Base-by-base conservation (phyloP, 176 grass and related monocot species). In the Triticum monococcum region DNA sequence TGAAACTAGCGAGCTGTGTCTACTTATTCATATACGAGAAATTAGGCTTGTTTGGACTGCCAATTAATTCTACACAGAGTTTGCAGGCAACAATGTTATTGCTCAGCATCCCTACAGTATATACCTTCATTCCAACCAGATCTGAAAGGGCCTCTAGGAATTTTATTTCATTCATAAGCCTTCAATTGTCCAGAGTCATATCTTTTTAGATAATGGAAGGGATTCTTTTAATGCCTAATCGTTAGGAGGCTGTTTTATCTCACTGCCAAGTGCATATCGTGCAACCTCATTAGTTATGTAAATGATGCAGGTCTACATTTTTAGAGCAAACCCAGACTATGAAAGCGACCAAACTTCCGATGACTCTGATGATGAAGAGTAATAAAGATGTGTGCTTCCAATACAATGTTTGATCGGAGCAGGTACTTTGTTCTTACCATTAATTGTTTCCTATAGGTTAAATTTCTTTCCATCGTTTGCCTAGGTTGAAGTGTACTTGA, bases 261-360 rank as follows among this genome's bases (percentile, higher is more conserved):
- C 74, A 56, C 45, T 66, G 17, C 76, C 81, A 38, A 85, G 54
- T 22, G 18, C 54, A 22, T 57, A 57, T 57, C 5, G 7, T 57
- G 17, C 17, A 59, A 22, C 18, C 7, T 12, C 72, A 59, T 75
- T 11, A 22, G 18, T 32, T 75, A 65, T 60, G 41, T 12, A 18
- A 81, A 89, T 81, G 45, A 20, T 89, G 26, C 84, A 95, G 91
- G 89, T 95, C 64, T 95, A 93, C 71, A 97, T 97, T 87, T 83
- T 93, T 23, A 88, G 92, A 68, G 90, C 81, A 59, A 93, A 83
- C 35, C 86, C 89, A 35, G 93, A 93, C 65, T 26, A 93, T 60
- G 80, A 88, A 71, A 74, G 18, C 18, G 18, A 59, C 54, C 54
- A 59, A 59, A 59, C 54, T 59, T 59, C 18, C 0, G 54, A 59